Percentiles rank a stretch among this genome's conserved stretches.
phyloP scores from a whole-genome alignment of 148 eudicot species.

The Vaccinium vitisidaea region DNA sequence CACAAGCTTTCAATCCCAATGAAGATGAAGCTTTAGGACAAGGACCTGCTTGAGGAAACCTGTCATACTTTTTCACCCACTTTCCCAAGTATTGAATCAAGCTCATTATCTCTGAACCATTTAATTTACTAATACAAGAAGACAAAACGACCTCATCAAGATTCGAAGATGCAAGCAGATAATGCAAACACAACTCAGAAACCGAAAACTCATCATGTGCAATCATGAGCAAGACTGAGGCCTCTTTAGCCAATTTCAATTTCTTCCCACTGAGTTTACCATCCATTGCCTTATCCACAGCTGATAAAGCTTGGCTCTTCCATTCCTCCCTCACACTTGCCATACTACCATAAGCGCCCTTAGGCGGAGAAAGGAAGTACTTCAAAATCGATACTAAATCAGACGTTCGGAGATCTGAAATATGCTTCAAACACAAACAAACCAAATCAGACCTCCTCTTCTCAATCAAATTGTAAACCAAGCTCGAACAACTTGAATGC shows the following conservation, averaged over 20 bases:
- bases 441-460: slow-evolving; percentile 57
- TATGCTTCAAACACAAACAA: slow-evolving; percentile 57
- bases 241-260: slow-evolving; percentile 54
- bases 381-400: slow-evolving; percentile 56
- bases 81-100: slow-evolving; percentile 72
- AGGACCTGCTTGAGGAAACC: slow-evolving; percentile 62
- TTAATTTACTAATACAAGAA: slow-evolving; percentile 61
- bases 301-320: slow-evolving; percentile 60
- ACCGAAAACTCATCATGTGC: slow-evolving; percentile 67
- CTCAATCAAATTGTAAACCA: slow-evolving; percentile 42
- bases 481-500: slow-evolving; percentile 35
- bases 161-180: slow-evolving; percentile 45
- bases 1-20: slow-evolving; percentile 49
- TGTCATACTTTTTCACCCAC: slow-evolving; percentile 81
- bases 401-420: slow-evolving; percentile 40
- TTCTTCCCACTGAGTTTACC: slow-evolving; percentile 32
- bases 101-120: slow-evolving; percentile 53
- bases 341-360: slow-evolving; percentile 47
- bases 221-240: slow-evolving; percentile 65
- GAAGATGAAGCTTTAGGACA: slow-evolving; percentile 40
- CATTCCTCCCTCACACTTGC: slow-evolving; percentile 58
- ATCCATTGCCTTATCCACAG: slow-evolving; percentile 41
- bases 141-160: slow-evolving; percentile 76
- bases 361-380: slow-evolving; percentile 51
- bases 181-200: slow-evolving; percentile 74